Conservation (phyloP, 1,284 basidiomycete species). For the Ceratobasidium sp. region DNA sequence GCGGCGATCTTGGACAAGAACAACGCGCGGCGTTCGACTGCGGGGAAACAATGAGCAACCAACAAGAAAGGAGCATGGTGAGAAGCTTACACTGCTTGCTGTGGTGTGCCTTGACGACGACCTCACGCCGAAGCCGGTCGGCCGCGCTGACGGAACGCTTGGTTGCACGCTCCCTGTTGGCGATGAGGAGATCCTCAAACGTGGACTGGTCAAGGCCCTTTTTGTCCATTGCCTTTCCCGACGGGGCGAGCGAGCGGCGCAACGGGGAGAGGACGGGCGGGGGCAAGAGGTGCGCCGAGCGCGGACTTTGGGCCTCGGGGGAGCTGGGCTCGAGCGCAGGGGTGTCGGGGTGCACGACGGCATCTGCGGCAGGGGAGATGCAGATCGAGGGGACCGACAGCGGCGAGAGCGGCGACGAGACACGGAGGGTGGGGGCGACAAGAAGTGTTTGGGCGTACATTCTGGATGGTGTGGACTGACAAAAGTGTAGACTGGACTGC, state of each 20-base stretch:
- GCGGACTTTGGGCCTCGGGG: slow-evolving; percentile 20
- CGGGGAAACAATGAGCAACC: not conserved
- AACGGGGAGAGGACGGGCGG: slow-evolving; percentile 41
- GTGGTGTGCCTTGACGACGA: slow-evolving; percentile 72
- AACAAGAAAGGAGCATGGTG: slow-evolving; percentile 29
- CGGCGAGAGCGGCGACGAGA: slow-evolving; percentile 37
- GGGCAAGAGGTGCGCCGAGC: slow-evolving; percentile 41
- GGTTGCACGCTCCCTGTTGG: slow-evolving; percentile 59
- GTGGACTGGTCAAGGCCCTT: slow-evolving; percentile 67
- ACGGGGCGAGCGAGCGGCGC: slow-evolving; percentile 22
- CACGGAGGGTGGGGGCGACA: slow-evolving; percentile 20
- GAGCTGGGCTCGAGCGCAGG: slow-evolving; percentile 20
- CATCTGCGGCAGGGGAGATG: slow-evolving; percentile 35
- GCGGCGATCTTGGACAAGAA: slow-evolving; percentile 75
- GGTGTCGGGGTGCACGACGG: not conserved
- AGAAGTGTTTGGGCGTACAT: slow-evolving; percentile 36
- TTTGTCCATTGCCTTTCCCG: slow-evolving; percentile 42
- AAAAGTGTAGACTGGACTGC: slow-evolving; percentile 23
- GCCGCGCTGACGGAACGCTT: slow-evolving; percentile 59
- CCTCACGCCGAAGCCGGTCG: slow-evolving; percentile 66
- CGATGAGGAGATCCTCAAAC: slow-evolving; percentile 66
- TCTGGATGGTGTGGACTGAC: slow-evolving; percentile 1
- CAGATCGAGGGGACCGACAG: slow-evolving; percentile 35
- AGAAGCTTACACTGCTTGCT: slow-evolving; percentile 69
- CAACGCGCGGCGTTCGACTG: slow-evolving; percentile 73